Base-by-base conservation (phyloP, 768 basidiomycete species). In the Naganishia friedmannii region DNA sequence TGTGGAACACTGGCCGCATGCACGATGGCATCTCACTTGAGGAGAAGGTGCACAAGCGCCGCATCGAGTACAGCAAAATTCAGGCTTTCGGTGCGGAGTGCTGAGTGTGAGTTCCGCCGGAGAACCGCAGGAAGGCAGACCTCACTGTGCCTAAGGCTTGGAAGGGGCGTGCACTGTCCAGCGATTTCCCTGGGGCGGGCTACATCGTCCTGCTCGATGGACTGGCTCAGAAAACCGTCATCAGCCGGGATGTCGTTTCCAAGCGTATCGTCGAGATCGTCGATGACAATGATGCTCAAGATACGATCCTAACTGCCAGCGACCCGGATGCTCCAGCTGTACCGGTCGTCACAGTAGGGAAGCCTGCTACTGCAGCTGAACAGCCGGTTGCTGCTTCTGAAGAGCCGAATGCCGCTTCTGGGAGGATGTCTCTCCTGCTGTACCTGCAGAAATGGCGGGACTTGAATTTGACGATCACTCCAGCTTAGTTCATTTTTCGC, bases 1-100 rank as follows among this genome's bases (percentile, higher is more conserved):
- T 72, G 26, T 53, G 66, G 4, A 70, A 69, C 28, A 39, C 31
- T 12, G 21, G 37, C 28, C 55, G 32, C 17, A 34, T 34, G 23
- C 26, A 26, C 29, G 71, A 74, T 4, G 73, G 58, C 3, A 70
- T 54, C 15, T 63, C 12, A 17, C 37, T 71, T 26, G 66, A 53
- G 53, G 66, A 67, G 31, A 31, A 54, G 28, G 66, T 67, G 19
- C 48, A 48, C 65, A 66, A 66, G 48, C 45, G 39, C 3, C 17
- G 31, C 3, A 19, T 42, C 4, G 65, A 48, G 6, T 66, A 51
- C 65, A 53, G 53, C 31, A 68, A 68, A 26, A 42, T 68, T 21
- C 67, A 68, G 3, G 55, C 67, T 10, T 68, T 68, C 37, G 67
- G 67, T 13, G n/a, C 42, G 1, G 46, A 57, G 26, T 57, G 55